Conservation (phyloP, 1,284 basidiomycete genomes). For the Cryptococcus wingfieldii region DNA sequence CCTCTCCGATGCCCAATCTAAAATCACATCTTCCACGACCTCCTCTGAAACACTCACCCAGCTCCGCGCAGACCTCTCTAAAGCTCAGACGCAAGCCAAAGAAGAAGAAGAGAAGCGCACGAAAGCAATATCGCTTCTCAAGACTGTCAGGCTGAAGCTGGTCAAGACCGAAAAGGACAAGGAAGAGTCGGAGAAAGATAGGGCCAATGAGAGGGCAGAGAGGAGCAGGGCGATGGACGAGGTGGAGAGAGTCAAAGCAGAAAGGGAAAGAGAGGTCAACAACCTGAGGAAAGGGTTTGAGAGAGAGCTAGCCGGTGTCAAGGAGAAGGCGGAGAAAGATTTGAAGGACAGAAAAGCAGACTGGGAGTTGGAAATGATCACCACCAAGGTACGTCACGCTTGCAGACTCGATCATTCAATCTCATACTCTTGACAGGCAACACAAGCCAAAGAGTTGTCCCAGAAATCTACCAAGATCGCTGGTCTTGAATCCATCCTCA, state of each 20-base stretch:
- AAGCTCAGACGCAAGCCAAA: conserved; percentile 61
- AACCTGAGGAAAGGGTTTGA: conserved; percentile 69
- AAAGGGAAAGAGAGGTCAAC: conserved; percentile 67
- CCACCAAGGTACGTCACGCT: conserved; percentile 60
- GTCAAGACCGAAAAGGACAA: conserved; percentile 89
- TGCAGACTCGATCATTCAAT: neutral
- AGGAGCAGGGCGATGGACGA: conserved; percentile 50
- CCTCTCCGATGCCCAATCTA: conserved; percentile 63
- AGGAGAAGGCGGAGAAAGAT: conserved; percentile 71
- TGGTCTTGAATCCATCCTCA: conserved; percentile 65
- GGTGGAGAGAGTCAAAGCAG: conserved; percentile 51
- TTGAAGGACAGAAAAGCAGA: conserved; percentile 61
- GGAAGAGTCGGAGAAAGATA: conserved; percentile 61
- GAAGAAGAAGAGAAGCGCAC: conserved; percentile 93
- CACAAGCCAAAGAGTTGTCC: conserved; percentile 64
- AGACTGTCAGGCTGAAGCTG: conserved; percentile 85
- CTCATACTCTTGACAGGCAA: conserved; percentile 53
- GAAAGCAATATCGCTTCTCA: conserved; percentile 84
- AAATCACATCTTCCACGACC: conserved; percentile 49
- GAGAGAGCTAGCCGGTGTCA: conserved; percentile 61
- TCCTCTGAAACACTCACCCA: conserved; percentile 57
- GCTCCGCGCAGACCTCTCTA: conserved; percentile 60
- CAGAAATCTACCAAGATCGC: conserved; percentile 61
- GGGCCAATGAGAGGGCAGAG: conserved; percentile 64
- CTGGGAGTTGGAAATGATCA: conserved; percentile 69